phyloP scores from a whole-genome alignment of 176 grass and related monocot genomes.

The Zizania latifolia region DNA sequence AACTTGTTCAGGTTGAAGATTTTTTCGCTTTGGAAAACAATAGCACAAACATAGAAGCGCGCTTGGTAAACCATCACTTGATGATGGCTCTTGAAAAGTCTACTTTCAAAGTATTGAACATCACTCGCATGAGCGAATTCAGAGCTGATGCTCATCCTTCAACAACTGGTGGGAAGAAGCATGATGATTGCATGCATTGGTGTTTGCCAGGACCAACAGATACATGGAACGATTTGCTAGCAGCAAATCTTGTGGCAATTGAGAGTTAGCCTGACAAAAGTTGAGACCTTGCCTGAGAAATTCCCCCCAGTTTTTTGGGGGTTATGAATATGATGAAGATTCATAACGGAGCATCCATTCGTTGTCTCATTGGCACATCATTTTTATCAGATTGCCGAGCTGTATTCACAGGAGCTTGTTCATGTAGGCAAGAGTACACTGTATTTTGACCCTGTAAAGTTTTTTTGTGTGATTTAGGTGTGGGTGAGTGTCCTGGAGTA shows the following conservation, averaged over 20 bases:
- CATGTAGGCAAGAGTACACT: not conserved
- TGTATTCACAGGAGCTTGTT: not conserved
- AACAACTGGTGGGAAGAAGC: constrained; percentile 68
- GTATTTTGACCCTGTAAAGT: constrained; percentile 6
- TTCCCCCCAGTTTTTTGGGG: not conserved
- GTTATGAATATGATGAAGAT: not conserved
- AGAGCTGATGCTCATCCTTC: constrained; percentile 98
- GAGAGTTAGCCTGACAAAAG: not conserved
- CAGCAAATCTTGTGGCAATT: constrained; percentile 31
- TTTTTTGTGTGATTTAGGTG: not conserved
- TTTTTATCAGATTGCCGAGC: not conserved
- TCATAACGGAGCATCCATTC: not conserved
- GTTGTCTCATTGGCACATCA: not conserved
- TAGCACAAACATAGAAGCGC: constrained; percentile 58
- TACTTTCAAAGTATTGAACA: constrained; percentile 59
- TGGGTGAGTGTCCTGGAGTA: not conserved
- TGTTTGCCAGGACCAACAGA: constrained; percentile 85
- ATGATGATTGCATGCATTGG: constrained; percentile 99
- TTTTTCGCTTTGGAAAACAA: constrained; percentile 72
- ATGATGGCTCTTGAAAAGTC: constrained; percentile 42
- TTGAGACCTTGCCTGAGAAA: not conserved
- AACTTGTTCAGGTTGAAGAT: constrained; percentile 52
- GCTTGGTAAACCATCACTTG: constrained; percentile 61
- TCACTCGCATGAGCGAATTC: constrained; percentile 77
- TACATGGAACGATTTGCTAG: constrained; percentile 80